Evolutionary conservation across 1,139 yeast genomes (phyloP).

Genomic region (Yamadazyma jaroonii): DNA sequence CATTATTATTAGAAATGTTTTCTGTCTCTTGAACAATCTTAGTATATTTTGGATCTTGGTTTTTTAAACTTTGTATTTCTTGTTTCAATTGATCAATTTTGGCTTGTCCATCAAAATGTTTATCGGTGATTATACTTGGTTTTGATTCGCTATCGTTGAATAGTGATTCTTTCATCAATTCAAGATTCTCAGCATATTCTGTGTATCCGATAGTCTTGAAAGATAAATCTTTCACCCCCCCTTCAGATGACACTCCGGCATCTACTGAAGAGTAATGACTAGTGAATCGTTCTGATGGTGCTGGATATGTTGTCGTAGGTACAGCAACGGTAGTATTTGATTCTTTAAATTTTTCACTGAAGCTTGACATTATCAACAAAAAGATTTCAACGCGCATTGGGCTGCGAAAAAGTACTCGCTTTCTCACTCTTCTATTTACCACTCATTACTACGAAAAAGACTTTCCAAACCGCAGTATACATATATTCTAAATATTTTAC

Average conservation of each 20-base stretch:
- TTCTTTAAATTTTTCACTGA: constrained; percentile 12
- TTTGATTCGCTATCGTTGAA: constrained; percentile 13
- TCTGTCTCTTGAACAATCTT: constrained; percentile 3
- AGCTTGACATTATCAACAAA: constrained; percentile 9
- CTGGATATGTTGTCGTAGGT: constrained; percentile 22
- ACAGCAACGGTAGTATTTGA: constrained; percentile 5
- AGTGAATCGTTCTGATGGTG: constrained; percentile 30
- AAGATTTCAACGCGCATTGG: too few species aligned
- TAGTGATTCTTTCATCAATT: constrained; percentile 26
- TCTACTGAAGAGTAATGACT: constrained; percentile 41
- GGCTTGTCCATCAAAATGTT: constrained; percentile 17
- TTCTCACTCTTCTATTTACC: too few species aligned
- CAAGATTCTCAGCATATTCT: constrained; percentile 35
- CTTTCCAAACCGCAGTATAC: too few species aligned
- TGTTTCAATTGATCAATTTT: constrained; percentile 17
- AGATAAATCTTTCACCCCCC: constrained; percentile 44
- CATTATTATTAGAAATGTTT: constrained; percentile 7
- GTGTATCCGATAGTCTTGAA: constrained; percentile 42
- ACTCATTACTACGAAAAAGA: too few species aligned
- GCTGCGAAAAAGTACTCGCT: too few species aligned
- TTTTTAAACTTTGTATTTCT: constrained; percentile 16
- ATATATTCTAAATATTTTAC: not conserved
- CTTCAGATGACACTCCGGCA: constrained; percentile 43
- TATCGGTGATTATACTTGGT: constrained; percentile 21
- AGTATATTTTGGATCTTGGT: not conserved